Evolutionary conservation across 352 stramenopile species (phyloP), one percentile per base, ranked within the genome.

Genomic region (Phytopythium delawarense): DNA sequence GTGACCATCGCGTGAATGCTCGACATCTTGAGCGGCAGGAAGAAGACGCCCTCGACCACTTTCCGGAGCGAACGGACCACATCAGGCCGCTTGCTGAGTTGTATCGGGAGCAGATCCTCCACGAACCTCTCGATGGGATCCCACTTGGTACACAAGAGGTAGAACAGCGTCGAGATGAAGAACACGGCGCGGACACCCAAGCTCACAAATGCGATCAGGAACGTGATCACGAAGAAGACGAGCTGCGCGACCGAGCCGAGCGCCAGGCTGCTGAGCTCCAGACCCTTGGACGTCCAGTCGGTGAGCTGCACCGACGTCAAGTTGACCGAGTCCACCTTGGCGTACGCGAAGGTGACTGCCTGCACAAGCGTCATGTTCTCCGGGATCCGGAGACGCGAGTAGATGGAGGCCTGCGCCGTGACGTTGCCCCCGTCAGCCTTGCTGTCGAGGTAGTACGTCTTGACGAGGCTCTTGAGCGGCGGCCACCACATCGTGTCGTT

Each of bases 401-500:
- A 91, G 7, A 92, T 35, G 20, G 81, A 80, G 30, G 42, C 61
- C 7, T 76, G 72, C 7, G 74, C 55, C 4, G 78, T 92, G 57
- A 60, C 32, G 25, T 89, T 91, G 15, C 71, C 76, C 53, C 87
- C 79, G 40, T 69, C 74, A 16, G 67, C 69, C 57, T 91, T 91
- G 23, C 73, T 67, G 58, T 92, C 84, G 34, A 94, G 34, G 51
- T 92, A 96, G 66, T 93, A 94, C 56, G 84, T 89, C 64, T 89
- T 89, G 32, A 94, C 79, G 30, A 96, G 61, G 46, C 78, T 77
- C 65, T 94, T 94, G 30, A 96, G 63, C 18, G 87, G 84, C 51
- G 81, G 84, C 84, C 86, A 96, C 87, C 87, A 96, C 80, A 96
- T 92, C 15, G 87, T 96, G 48, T 92, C 79, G 57, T 94, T 96